Evolutionary conservation across 2,329 filamentous ascomycete species (phyloP), one percentile per base, ranked within the genome.

Genomic region (Mollisiaceae sp.): DNA sequence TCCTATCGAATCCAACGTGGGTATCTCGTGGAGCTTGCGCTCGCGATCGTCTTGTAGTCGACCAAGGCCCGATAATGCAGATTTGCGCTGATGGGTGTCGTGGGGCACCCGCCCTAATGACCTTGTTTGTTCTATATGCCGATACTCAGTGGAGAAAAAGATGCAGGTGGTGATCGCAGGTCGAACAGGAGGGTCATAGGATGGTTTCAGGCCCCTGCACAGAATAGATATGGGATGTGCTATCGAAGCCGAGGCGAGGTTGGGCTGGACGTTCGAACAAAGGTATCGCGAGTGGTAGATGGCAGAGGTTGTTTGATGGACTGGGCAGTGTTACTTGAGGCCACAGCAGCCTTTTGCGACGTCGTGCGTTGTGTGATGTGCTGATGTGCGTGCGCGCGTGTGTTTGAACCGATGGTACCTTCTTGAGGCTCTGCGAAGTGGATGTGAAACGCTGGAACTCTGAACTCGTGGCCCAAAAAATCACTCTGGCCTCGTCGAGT

Each of bases 1-100:
- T 72, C 68, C 63, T 69, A 69, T 70, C 65, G 60, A 68, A 22
- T 68, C 69, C 67, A 69, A 69, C 50, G 57, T 68, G 63, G 70
- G 50, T 62, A 62, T 65, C 55, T 60, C 65, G 66, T 65, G 62
- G 71, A 74, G 72, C 71, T 67, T 65, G 65, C 70, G 71, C 72
- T 71, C 70, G 66, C 54, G 59, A 62, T 65, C 62, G 62, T 63
- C 32, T 32, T 45, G 27, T 35, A 63, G 12, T 58, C 66, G 52
- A 65, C 65, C 60, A 64, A 52, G 58, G 62, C 43, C 52, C 59
- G 62, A 60, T 32, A 60, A 41, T 52, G 35, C 36, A 61, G 43
- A 39, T 20, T 41, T 57, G 41, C 22, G 38, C 47, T 54, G 56
- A 41, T 41, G 45, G 52, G 57, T 55, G 38, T 32, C 59, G 64